Conservation (phyloP, 768 basidiomycete species). For the Imleria badia region DNA sequence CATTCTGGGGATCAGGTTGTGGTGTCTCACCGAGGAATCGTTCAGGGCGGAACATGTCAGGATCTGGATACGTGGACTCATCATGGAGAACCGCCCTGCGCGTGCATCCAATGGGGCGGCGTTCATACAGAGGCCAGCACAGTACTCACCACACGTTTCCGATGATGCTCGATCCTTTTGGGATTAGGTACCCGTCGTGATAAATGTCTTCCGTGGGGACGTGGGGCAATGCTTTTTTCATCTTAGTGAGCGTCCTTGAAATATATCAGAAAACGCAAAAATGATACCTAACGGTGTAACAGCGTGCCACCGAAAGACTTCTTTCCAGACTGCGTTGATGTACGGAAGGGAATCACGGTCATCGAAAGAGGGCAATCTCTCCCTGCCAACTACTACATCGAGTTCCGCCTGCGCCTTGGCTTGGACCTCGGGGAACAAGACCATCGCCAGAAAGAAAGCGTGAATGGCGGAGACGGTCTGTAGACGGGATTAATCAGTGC, state of each 20-base stretch:
- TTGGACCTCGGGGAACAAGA: slow-evolving; percentile 24
- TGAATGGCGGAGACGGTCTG: slow-evolving; percentile 15
- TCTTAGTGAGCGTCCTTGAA: background rate
- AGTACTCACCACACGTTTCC: slow-evolving; percentile 26
- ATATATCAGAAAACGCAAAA: slow-evolving; percentile 22
- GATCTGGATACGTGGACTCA: slow-evolving; percentile 37
- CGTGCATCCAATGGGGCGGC: background rate
- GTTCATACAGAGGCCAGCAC: too few species aligned
- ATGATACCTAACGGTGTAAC: slow-evolving; percentile 13
- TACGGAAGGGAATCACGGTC: slow-evolving; percentile 28
- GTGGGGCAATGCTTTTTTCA: slow-evolving; percentile 17
- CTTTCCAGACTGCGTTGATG: slow-evolving; percentile 25
- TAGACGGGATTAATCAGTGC: background rate
- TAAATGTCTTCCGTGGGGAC: slow-evolving; percentile 21
- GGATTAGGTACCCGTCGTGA: slow-evolving; percentile 16
- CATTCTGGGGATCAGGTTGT: slow-evolving; percentile 16
- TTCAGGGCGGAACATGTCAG: slow-evolving; percentile 34
- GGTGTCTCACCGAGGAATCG: slow-evolving; percentile 28
- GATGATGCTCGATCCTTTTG: slow-evolving; percentile 23
- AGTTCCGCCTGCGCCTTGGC: slow-evolving; percentile 26
- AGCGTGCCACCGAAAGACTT: slow-evolving; percentile 26
- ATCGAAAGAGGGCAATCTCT: slow-evolving; percentile 18
- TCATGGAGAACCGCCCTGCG: slow-evolving; percentile 58
- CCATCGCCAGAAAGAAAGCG: slow-evolving; percentile 28
- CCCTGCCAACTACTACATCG: slow-evolving; percentile 21